phyloP scores from a whole-genome alignment of 2,329 filamentous ascomycete genomes.

The Calonectria honghensis region DNA sequence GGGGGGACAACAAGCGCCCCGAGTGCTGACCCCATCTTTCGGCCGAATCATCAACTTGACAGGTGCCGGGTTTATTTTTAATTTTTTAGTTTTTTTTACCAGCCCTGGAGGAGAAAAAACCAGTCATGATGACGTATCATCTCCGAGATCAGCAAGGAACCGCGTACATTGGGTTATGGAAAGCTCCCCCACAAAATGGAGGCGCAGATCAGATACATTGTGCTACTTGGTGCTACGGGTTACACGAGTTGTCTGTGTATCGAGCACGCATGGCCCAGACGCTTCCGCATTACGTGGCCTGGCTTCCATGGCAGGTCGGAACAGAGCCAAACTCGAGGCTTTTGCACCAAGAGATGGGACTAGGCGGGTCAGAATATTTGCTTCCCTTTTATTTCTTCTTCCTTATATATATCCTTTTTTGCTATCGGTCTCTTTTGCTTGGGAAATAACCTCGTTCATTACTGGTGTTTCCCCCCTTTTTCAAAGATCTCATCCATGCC shows the following conservation, averaged over 20 bases:
- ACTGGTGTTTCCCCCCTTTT: neutral
- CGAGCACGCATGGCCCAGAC: slow-evolving; percentile 79
- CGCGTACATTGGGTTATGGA: no score
- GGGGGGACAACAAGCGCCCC: slow-evolving; percentile 26
- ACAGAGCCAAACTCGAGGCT: slow-evolving; percentile 80
- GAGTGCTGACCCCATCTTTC: slow-evolving; percentile 33
- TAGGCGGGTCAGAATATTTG: slow-evolving; percentile 4
- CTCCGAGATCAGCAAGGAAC: no score
- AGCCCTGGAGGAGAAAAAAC: neutral
- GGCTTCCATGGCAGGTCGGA: slow-evolving; percentile 87
- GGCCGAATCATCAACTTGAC: slow-evolving; percentile 20
- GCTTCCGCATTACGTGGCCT: slow-evolving; percentile 83
- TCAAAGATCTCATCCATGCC: slow-evolving; percentile 2
- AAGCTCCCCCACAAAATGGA: slow-evolving; percentile 24
- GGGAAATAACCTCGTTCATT: neutral
- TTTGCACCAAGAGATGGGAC: slow-evolving; percentile 72
- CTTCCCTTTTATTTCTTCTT: slow-evolving; percentile 26
- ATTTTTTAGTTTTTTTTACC: no score
- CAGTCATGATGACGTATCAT: no score
- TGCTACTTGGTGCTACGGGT: slow-evolving; percentile 77
- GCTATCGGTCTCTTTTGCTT: no score
- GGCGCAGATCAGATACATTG: slow-evolving; percentile 54
- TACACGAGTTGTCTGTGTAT: slow-evolving; percentile 87
- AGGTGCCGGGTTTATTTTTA: no score
- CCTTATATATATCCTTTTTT: neutral